Percentiles rank a stretch among this genome's conserved stretches.
These are phyloP conservation scores for Blakeslea trispora DNA, from an alignment of 371 early-diverging fungal genomes.

Conservation along the genomic window DNA sequence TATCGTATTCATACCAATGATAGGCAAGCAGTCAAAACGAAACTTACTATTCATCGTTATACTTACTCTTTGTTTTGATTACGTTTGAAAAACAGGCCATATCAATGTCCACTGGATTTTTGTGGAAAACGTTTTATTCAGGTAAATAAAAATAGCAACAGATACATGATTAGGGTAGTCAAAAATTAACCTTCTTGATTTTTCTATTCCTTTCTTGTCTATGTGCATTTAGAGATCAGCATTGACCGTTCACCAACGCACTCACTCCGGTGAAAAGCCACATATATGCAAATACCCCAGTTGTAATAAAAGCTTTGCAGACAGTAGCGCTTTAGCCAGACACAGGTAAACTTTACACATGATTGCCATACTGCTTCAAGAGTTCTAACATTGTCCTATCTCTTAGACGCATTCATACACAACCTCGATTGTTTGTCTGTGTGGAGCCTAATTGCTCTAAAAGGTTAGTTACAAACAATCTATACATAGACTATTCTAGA, in stretches of 20 bases:
- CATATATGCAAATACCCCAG: conserved; percentile 60
- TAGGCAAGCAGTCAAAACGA: conserved; percentile 8
- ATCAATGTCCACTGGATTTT: conserved; percentile 19
- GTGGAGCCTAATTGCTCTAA: conserved; percentile 2
- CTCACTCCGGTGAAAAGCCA: conserved; percentile 73
- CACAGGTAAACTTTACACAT: conserved; percentile 3
- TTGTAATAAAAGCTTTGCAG: conserved; percentile 62
- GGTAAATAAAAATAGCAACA: no score
- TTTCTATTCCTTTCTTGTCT: no score
- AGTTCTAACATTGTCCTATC: no score
- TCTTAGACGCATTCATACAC: conserved; percentile 22
- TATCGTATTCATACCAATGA: conserved; percentile 37
- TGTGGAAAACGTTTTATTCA: conserved; percentile 38
- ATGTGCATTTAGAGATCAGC: conserved; percentile 11
- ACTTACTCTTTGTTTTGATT: no score
- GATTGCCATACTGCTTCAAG: no score
- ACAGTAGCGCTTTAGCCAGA: conserved; percentile 11
- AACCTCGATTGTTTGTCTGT: conserved; percentile 15
- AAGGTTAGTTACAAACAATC: not conserved
- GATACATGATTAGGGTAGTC: no score
- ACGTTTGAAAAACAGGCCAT: no score
- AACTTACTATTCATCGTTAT: conserved; percentile 1
- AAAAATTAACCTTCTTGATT: no score
- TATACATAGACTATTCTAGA: no score
- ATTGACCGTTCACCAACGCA: conserved; percentile 38